Evolutionary conservation across 768 basidiomycete genomes (phyloP), one percentile per base, ranked within the genome.

Genomic region (Pleurotus salmoneostramineus): DNA sequence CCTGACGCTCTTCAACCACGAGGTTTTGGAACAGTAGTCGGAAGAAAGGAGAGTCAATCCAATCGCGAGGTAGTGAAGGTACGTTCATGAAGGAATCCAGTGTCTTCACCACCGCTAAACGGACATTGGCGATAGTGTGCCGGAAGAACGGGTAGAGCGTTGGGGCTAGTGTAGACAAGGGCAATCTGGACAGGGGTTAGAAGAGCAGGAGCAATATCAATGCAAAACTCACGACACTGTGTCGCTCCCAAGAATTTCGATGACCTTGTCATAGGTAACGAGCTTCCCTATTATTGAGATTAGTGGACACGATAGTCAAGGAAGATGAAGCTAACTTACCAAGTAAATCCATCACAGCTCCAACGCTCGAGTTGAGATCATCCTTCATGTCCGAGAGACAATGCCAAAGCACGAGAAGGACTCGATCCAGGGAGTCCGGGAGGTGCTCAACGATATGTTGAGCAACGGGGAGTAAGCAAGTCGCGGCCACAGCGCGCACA

Each of bases 321-420:
- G 57, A 32, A 14, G 51, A 47, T 17, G 17, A 55, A 33, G 43
- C 58, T 8, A 31, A 63, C 74, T 59, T 62, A 94, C 95, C 91
- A n/a, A 99, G 76, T 1, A 99, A 77, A 68, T 97, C 95, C 97
- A 99, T 98, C 27, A 98, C 94, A 7, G 92, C 89, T 42, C 95
- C 95, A 40, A 97, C 93, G 59, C 95, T 98, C 52, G 94, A 98
- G 62, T 94, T 93, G 2, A 99, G 73, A 64, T 99, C 97, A 69
- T 99, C 97, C 67, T 94, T 95, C 83, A 96, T 93, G 64, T 93
- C 90, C 27, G 83, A 83, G 37, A 99, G 73, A 65, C 95, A 98
- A 60, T 80, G 82, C 95, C 96, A 98, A 5, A 99, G 74, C 2
- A 97, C 92, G 6, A 87, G 77, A 52, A 98, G 77, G 31, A 99